Conservation (phyloP, 768 basidiomycete genomes). For the Amanita rubescens region DNA sequence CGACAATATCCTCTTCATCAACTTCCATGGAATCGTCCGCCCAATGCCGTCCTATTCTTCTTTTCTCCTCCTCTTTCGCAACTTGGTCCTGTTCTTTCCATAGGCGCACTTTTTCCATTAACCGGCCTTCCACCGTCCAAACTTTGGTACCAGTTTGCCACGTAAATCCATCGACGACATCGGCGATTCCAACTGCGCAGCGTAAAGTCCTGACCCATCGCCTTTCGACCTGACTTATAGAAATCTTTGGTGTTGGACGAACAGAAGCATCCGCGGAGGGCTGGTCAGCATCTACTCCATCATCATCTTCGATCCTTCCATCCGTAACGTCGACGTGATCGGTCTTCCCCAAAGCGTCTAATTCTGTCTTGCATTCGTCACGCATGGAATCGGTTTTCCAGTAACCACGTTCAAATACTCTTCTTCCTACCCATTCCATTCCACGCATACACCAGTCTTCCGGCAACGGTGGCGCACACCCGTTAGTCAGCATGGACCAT, state of each 20-base stretch:
- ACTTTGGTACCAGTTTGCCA: conserved; percentile 52
- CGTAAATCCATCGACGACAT: conserved; percentile 67
- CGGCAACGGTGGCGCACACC: conserved; percentile 63
- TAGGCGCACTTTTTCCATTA: conserved; percentile 58
- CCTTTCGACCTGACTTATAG: conserved; percentile 34
- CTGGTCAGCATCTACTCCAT: conserved; percentile 35
- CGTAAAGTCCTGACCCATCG: conserved; percentile 77
- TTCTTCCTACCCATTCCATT: conserved; percentile 92
- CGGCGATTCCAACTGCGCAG: conserved; percentile 58
- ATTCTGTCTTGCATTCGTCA: conserved; percentile 59
- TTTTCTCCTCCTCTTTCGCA: conserved; percentile 57
- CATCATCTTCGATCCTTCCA: conserved; percentile 78
- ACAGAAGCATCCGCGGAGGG: conserved; percentile 18
- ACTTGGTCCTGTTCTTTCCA: conserved; percentile 68
- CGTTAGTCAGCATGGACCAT: conserved; percentile 62
- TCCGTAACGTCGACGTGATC: conserved; percentile 56
- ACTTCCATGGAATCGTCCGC: conserved; percentile 67
- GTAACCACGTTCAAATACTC: conserved; percentile 88
- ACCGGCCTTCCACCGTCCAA: conserved; percentile 57
- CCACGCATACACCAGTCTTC: conserved; percentile 97
- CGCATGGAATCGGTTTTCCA: conserved; percentile 60
- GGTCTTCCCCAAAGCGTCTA: conserved; percentile 67
- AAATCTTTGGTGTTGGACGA: conserved; percentile 10
- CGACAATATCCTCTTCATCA: conserved; percentile 44
- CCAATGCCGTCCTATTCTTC: conserved; percentile 55